Evolutionary conservation across 2,329 filamentous ascomycete species (phyloP), one percentile per base, ranked within the genome.

Genomic region (Sclerotinia borealis): DNA sequence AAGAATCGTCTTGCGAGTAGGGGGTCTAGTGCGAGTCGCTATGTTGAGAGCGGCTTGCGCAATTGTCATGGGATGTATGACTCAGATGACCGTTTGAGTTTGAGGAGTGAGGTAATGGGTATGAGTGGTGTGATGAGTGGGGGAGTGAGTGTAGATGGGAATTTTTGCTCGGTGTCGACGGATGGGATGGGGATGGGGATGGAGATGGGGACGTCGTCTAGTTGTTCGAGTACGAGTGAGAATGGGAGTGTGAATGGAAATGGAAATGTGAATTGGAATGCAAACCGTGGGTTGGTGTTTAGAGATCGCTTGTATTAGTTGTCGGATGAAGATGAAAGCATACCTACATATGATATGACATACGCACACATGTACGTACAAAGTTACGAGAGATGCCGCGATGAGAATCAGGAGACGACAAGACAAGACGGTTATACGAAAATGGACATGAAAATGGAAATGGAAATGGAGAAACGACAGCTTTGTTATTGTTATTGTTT

Each of bases 231-330:
- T 13, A 34, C 25, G 7, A 56, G 54, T 34, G 39, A 43, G 52
- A 45, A 39, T 29, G 27, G 27, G 8, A n/a, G n/a, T 15, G 41
- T 31, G 5, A 34, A 39, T 15, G 39, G 27, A n/a, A n/a, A n/a
- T n/a, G n/a, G n/a, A n/a, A 56, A 39, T 34, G 39, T 48, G 52
- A 45, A 39, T 29, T 17, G 27, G 8, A n/a, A 19, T 15, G 41
- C 22, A 4, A 34, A 39, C 15, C 27, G 27, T 1, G 74, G 77
- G 11, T 74, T 81, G 67, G 68, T 76, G 37, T 80, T 80, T 67
- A 73, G 77, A 25, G 77, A 79, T 56, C 75, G 80, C 61, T 72
- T 81, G 67, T 80, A 79, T 68, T 80, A 71, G 75, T n/a, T 47
- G 43, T 22, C n/a, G n/a, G n/a, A n/a, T n/a, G n/a, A n/a, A n/a